A percentile compares a stretch with the other conserved stretches of the same genome.
phyloP scores from a whole-genome alignment of 257 asterid species.

The Rehmannia glutinosa region DNA sequence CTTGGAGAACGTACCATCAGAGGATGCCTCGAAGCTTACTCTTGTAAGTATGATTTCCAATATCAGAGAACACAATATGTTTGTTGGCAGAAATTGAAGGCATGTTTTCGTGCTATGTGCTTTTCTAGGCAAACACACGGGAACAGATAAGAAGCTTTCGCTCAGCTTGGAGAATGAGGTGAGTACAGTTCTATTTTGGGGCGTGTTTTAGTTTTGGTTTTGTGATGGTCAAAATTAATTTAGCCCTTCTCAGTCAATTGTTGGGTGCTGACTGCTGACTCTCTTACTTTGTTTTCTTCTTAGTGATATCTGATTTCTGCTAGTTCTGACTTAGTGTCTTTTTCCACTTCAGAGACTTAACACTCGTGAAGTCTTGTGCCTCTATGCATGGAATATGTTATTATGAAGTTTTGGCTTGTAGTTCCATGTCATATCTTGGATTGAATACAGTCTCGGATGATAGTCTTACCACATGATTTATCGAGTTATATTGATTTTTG shows the following conservation, averaged over 20 bases:
- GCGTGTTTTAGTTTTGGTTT: not conserved
- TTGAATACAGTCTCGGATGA: no score
- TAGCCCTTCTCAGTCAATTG: not conserved
- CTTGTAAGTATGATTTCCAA: conserved; percentile 57
- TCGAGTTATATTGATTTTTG: not conserved
- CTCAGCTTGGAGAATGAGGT: conserved; percentile 94
- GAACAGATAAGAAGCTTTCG: conserved; percentile 87
- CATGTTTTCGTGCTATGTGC: conserved; percentile 8
- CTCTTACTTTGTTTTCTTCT: not conserved
- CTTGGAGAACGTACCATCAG: conserved; percentile 87
- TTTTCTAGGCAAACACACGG: conserved; percentile 80
- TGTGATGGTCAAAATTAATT: not conserved
- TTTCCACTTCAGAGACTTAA: no score
- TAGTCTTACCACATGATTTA: no score
- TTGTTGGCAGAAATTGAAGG: conserved; percentile 1
- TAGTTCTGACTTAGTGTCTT: no score
- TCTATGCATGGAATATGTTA: not conserved
- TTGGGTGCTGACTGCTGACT: not conserved
- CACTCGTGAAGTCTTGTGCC: not conserved
- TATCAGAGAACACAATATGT: not conserved
- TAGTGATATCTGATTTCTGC: not conserved
- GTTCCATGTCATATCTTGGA: conserved; percentile 2
- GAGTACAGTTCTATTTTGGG: conserved; percentile 20
- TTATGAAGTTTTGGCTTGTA: conserved; percentile 7
- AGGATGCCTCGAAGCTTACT: conserved; percentile 92